These are phyloP conservation scores for Zygoascus tannicola DNA, from an alignment of 805 yeast genomes.

Conservation along the genomic window DNA sequence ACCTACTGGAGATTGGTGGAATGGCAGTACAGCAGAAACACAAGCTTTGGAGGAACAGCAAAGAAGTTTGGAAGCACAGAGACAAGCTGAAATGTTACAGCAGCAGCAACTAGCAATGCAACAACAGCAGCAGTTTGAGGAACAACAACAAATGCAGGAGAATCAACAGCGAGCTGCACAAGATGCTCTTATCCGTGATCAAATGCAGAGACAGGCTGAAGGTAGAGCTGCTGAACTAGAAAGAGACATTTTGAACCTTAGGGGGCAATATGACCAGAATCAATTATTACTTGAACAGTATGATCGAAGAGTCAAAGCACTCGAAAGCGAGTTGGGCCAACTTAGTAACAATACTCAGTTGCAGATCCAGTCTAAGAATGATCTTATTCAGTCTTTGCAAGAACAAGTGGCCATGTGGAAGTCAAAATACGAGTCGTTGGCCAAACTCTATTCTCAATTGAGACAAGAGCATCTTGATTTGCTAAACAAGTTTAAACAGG, in stretches of 20 bases:
- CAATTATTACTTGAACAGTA: slow-evolving; percentile 78
- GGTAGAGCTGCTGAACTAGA: slow-evolving; percentile 75
- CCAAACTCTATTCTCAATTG: slow-evolving; percentile 80
- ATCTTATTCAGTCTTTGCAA: slow-evolving; percentile 54
- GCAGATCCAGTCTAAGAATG: slow-evolving; percentile 70
- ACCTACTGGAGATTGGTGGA: slow-evolving; percentile 38
- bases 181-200: slow-evolving; percentile 58
- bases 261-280: slow-evolving; percentile 78
- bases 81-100: slow-evolving; percentile 52
- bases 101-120: slow-evolving; percentile 61
- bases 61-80: slow-evolving; percentile 48
- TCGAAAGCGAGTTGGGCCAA: slow-evolving; percentile 61
- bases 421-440: slow-evolving; percentile 78
- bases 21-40: slow-evolving; percentile 27
- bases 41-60: slow-evolving; percentile 55
- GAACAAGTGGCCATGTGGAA: slow-evolving; percentile 76
- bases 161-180: slow-evolving; percentile 63
- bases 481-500: slow-evolving; percentile 65
- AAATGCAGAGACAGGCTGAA: slow-evolving; percentile 63
- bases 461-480: slow-evolving; percentile 85
- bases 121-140: slow-evolving; percentile 62
- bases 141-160: slow-evolving; percentile 62
- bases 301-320: slow-evolving; percentile 71
- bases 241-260: slow-evolving; percentile 63
- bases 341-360: slow-evolving; percentile 57